These are phyloP conservation scores for Oidiodendron maius DNA, from an alignment of 495 filamentous ascomycete genomes.

Conservation along the genomic window DNA sequence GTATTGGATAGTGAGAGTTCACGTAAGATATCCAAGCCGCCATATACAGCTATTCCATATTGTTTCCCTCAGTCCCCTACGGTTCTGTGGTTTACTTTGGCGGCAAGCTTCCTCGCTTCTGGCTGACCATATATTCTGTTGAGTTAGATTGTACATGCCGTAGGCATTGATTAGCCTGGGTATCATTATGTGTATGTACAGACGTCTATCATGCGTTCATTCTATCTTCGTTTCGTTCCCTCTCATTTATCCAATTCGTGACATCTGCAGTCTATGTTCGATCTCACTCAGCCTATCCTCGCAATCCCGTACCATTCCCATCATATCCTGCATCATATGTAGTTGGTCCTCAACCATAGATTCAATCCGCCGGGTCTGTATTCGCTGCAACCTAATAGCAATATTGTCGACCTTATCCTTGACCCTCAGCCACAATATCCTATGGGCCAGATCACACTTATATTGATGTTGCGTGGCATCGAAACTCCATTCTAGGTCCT, in stretches of 20 bases:
- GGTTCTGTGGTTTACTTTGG: no score
- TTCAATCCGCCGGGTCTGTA: constrained; percentile 21
- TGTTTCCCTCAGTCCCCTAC: no score
- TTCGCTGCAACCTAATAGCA: constrained; percentile 11
- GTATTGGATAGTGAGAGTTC: no score
- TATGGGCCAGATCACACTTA: constrained; percentile 14
- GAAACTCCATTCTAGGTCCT: constrained; percentile 21
- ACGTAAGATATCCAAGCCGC: no score
- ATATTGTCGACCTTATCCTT: constrained; percentile 15
- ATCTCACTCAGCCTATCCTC: constrained; percentile 12
- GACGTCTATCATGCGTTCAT: no score
- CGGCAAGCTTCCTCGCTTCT: no score
- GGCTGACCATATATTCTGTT: no score
- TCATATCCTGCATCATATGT: constrained; percentile 14
- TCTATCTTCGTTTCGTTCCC: background rate
- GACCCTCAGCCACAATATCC: constrained; percentile 14
- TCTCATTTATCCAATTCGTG: constrained; percentile 10
- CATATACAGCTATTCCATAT: no score
- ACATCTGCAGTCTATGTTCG: constrained; percentile 18
- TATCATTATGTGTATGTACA: no score
- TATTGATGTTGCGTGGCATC: constrained; percentile 21
- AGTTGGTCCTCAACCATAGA: constrained; percentile 13
- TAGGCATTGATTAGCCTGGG: no score
- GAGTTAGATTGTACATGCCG: no score
- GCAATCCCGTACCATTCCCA: constrained; percentile 15